phyloP scores from a whole-genome alignment of 176 grass and related monocot species.

The Microstegium vimineum region DNA sequence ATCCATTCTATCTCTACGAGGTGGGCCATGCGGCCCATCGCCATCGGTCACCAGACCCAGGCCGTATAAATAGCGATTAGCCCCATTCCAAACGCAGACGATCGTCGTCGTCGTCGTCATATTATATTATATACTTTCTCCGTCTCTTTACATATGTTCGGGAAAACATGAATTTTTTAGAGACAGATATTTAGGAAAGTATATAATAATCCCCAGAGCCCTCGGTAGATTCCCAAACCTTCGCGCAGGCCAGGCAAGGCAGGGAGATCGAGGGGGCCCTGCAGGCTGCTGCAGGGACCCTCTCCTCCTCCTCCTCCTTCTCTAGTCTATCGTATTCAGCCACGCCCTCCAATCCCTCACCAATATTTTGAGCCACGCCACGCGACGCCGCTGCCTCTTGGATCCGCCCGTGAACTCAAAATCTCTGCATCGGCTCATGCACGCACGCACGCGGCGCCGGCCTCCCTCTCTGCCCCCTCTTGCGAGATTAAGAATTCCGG shows the following conservation, averaged over 20 bases:
- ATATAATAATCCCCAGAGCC: conserved; percentile 9
- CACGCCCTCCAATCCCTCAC: conserved; percentile 24
- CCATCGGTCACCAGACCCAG: conserved; percentile 20
- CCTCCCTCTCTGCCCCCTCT: neutral
- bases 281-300: neutral
- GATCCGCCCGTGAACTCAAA: neutral
- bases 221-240: neutral
- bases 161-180: too few species aligned
- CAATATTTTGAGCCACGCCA: conserved; percentile 38
- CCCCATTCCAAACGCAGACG: conserved; percentile 7
- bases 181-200: too few species aligned
- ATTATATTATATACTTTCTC: too few species aligned
- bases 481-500: neutral
- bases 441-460: neutral
- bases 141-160: too few species aligned
- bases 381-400: neutral
- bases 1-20: conserved; percentile 43
- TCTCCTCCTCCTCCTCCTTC: neutral
- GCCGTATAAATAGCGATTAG: conserved; percentile 29
- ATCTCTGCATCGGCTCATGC: neutral
- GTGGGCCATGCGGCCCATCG: conserved; percentile 26
- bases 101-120: too few species aligned
- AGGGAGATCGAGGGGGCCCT: neutral
- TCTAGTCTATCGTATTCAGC: neutral
- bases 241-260: neutral